Percentiles rank a stretch among this genome's conserved stretches.
These are phyloP conservation scores for Triticum monococcum DNA, from an alignment of 176 grass and related monocot genomes.

Conservation along the genomic window DNA sequence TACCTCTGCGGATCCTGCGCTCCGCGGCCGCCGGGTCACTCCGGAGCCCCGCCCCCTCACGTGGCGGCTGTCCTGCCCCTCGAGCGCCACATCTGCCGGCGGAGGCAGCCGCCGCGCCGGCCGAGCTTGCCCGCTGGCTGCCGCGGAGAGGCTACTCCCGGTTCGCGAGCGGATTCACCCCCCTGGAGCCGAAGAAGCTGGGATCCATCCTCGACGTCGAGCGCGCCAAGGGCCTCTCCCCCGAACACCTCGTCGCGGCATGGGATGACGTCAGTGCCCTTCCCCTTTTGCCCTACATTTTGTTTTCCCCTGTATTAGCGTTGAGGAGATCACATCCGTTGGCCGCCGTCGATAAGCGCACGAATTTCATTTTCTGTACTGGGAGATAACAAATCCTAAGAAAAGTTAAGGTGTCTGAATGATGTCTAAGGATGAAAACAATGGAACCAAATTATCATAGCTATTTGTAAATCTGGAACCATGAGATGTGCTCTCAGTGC, in stretches of 20 bases:
- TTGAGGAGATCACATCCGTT: neutral
- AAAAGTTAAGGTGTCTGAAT: neutral
- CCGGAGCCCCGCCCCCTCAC: neutral
- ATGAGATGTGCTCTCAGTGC: neutral
- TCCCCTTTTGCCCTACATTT: neutral
- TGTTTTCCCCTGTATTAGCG: neutral
- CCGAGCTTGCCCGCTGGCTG: slow-evolving; percentile 31
- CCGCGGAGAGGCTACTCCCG: slow-evolving; percentile 50
- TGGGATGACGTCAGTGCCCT: slow-evolving; percentile 72
- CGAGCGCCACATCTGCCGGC: neutral
- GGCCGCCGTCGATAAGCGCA: neutral
- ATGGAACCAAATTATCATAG: neutral
- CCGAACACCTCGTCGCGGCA: slow-evolving; percentile 75
- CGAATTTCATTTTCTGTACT: neutral
- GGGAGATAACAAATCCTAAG: neutral
- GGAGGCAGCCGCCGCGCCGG: neutral
- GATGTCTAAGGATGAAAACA: neutral
- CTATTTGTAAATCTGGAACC: neutral
- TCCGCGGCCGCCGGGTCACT: slow-evolving; percentile 10
- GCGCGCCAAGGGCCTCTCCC: slow-evolving; percentile 58
- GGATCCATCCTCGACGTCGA: slow-evolving; percentile 82
- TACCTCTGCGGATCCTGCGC: slow-evolving; percentile 23
- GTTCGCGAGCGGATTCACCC: slow-evolving; percentile 82
- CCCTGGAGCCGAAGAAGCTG: slow-evolving; percentile 57
- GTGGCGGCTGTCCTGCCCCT: neutral